Conservation (phyloP, 1,284 basidiomycete species). For the Pyrrhoderma noxium region DNA sequence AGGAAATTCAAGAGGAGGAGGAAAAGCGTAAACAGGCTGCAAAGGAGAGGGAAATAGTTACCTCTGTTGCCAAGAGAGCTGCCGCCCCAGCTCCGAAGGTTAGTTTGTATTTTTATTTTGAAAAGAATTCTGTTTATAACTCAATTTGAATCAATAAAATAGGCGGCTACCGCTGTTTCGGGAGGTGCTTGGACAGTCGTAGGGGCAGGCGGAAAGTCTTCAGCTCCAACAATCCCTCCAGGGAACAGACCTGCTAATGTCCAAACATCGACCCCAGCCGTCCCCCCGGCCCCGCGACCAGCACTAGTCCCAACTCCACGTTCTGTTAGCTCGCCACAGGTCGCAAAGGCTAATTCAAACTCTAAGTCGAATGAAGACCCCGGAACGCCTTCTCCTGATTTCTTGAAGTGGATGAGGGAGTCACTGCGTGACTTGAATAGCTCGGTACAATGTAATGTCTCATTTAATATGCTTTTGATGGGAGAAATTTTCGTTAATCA, state of each 20-base stretch:
- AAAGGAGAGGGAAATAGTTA: slow-evolving; percentile 51
- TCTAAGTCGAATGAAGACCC: slow-evolving; percentile 52
- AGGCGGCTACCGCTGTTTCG: slow-evolving; percentile 24
- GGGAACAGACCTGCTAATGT: slow-evolving; percentile 26
- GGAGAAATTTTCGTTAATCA: background rate
- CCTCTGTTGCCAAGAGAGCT: slow-evolving; percentile 54
- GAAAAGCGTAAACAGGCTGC: slow-evolving; percentile 65
- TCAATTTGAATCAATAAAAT: background rate
- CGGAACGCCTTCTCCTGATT: slow-evolving; percentile 74
- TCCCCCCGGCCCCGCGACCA: slow-evolving; percentile 21
- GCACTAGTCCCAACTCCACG: slow-evolving; percentile 28
- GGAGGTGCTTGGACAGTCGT: slow-evolving; percentile 82
- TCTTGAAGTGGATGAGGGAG: slow-evolving; percentile 87
- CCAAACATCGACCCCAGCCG: slow-evolving; percentile 21
- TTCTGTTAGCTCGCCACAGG: slow-evolving; percentile 26
- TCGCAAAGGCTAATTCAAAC: slow-evolving; percentile 30
- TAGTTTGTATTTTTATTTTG: background rate
- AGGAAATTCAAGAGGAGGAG: slow-evolving; percentile 98
- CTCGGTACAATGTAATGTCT: slow-evolving; percentile 68
- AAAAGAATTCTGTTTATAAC: background rate
- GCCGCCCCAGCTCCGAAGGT: slow-evolving; percentile 79
- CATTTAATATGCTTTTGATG: slow-evolving; percentile 1
- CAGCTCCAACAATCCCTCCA: slow-evolving; percentile 24
- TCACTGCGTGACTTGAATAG: slow-evolving; percentile 81
- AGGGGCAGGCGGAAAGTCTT: slow-evolving; percentile 66